Base-by-base conservation (phyloP, 2,329 filamentous ascomycete genomes). In the Verticillium nubilum region DNA sequence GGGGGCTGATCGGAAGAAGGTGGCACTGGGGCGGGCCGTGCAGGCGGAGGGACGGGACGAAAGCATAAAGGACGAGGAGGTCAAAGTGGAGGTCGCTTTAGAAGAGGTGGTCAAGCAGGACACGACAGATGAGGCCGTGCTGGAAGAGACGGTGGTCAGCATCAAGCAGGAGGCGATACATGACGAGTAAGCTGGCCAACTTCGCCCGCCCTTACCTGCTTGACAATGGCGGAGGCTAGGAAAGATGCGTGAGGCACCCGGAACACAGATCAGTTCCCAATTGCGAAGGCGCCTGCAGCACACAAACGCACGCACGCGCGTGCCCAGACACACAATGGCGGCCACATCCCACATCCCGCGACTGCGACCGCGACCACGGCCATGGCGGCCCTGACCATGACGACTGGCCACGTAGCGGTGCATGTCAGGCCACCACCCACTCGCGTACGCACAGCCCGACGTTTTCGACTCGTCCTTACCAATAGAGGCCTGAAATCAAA, bases 1-100 rank as follows among this genome's bases (percentile, higher is more conserved):
- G 70, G 84, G 85, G 12, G 89, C 90, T 28, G 84, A 92, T 62
- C 77, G 80, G 69, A 85, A 81, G 57, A 87, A 89, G 74, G 83
- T 88, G 5, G 70, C 74, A 7, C 80, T 83, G 61, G 84, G 82
- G 26, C 80, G 80, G 64, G 86, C 73, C 77, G 59, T 80, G 79
- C 68, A 65, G 60, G 67, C 67, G 57, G 69, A 72, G 47, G 63
- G 61, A 4, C 63, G 55, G 9, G 59, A 60, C n/a, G 56, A 60
- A 33, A 59, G 62, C 61, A 58, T 59, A 52, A 65, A 66, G 56
- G 61, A 65, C 54, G 66, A 70, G 23, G 66, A 70, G 19, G 68
- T 67, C 62, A 72, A 68, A 64, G 69, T 70, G 58, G 72, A 74
- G 59, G 65, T 67, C 19, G 66, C 67, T 6, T 63, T 68, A 35